Conservation (phyloP, 1,139 yeast species). For the Zygosaccharomyces pseudobailii region DNA sequence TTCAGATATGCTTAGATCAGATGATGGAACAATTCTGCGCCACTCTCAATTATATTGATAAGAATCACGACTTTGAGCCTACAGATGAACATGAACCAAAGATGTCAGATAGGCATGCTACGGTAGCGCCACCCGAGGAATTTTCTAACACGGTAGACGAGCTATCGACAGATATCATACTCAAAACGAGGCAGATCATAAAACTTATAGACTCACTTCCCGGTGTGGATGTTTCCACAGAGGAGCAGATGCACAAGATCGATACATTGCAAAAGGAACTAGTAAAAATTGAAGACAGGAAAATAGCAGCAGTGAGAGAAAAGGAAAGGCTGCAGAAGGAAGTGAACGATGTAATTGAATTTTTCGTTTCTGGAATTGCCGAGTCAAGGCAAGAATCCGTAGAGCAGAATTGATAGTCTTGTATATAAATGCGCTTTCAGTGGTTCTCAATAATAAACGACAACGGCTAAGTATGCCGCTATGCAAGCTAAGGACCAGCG, state of each 20-base stretch:
- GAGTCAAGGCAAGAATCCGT: slow-evolving; percentile 15
- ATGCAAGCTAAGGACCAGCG: slow-evolving; percentile 2
- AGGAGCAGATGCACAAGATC: slow-evolving; percentile 64
- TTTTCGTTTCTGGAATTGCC: slow-evolving; percentile 32
- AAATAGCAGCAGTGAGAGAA: slow-evolving; percentile 53
- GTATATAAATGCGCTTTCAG: background rate
- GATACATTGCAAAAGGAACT: slow-evolving; percentile 61
- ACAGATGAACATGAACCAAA: slow-evolving; percentile 44
- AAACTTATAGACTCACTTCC: slow-evolving; percentile 86
- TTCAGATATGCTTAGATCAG: slow-evolving; percentile 88
- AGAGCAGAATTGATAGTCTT: background rate
- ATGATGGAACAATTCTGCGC: slow-evolving; percentile 90
- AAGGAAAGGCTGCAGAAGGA: slow-evolving; percentile 61
- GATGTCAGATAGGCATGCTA: slow-evolving; percentile 44
- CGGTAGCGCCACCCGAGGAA: slow-evolving; percentile 42
- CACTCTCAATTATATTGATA: slow-evolving; percentile 78
- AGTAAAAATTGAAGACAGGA: slow-evolving; percentile 54
- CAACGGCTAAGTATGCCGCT: slow-evolving; percentile 6
- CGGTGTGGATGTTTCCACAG: slow-evolving; percentile 83
- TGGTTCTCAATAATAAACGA: background rate
- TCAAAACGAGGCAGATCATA: slow-evolving; percentile 81
- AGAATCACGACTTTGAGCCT: slow-evolving; percentile 57
- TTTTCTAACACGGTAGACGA: slow-evolving; percentile 62
- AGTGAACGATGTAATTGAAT: slow-evolving; percentile 61
- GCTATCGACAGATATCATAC: slow-evolving; percentile 74